Percentiles rank a stretch among this genome's conserved stretches.
Evolutionary conservation across 2,329 filamentous ascomycete species (phyloP).

Genomic region (Sporothrix schenckii): DNA sequence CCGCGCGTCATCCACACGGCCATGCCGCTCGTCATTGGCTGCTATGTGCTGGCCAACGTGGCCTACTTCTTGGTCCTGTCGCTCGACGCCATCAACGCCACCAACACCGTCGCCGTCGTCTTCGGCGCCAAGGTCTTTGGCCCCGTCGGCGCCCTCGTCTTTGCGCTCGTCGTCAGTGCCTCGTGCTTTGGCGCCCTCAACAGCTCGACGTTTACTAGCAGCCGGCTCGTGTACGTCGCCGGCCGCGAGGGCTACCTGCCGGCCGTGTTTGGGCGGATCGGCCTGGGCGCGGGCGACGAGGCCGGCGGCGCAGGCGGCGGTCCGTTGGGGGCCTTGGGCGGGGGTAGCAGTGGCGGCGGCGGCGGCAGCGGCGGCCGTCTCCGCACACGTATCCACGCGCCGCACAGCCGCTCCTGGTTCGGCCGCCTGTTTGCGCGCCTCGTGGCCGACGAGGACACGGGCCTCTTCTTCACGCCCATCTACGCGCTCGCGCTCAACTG

Average conservation of each 20-base stretch:
- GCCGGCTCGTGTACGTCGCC: slow-evolving; percentile 88
- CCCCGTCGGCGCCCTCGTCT: slow-evolving; percentile 74
- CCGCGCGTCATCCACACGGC: slow-evolving; percentile 95
- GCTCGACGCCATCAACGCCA: slow-evolving; percentile 74
- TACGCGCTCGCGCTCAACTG: slow-evolving; percentile 85
- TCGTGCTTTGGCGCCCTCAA: slow-evolving; percentile 95
- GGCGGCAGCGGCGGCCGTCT: slow-evolving; percentile 23
- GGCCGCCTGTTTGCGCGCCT: slow-evolving; percentile 62
- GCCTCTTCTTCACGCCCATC: slow-evolving; percentile 91
- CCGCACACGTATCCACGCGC: slow-evolving; percentile 37
- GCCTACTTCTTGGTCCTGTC: slow-evolving; percentile 95
- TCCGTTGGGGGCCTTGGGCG: no score
- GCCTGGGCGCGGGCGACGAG: slow-evolving; percentile 55
- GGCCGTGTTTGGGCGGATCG: slow-evolving; percentile 77
- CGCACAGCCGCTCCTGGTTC: slow-evolving; percentile 60
- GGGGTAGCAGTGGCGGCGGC: background rate
- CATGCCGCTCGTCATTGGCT: slow-evolving; percentile 89
- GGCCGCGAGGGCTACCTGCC: slow-evolving; percentile 96
- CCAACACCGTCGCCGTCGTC: slow-evolving; percentile 93
- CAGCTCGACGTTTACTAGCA: slow-evolving; percentile 89
- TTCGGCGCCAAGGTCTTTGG: slow-evolving; percentile 93
- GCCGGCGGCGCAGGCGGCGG: background rate
- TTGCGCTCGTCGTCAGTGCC: slow-evolving; percentile 86
- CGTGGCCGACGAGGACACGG: slow-evolving; percentile 75
- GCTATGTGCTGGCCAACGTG: slow-evolving; percentile 87